phyloP scores from a whole-genome alignment of 1,284 basidiomycete species.

The Kwoniella shivajii region DNA sequence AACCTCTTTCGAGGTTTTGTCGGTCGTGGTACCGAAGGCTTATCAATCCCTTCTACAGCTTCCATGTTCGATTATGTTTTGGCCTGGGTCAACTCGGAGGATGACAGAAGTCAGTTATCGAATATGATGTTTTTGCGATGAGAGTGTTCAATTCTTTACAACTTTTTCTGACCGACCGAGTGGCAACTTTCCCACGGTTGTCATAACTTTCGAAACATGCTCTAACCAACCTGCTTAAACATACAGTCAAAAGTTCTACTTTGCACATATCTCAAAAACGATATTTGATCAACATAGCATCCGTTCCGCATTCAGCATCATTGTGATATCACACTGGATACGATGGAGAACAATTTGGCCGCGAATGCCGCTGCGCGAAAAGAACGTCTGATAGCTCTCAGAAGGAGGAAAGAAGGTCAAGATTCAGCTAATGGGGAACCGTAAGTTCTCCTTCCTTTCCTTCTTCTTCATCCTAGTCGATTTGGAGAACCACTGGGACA shows the following conservation, averaged over 20 bases:
- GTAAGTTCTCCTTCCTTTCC: conserved; percentile 24
- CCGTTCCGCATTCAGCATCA: too few species aligned
- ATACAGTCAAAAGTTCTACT: too few species aligned
- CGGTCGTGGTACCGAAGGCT: conserved; percentile 24
- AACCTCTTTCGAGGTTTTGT: conserved; percentile 48
- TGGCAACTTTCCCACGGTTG: conserved; percentile 40
- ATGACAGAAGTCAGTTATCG: neutral
- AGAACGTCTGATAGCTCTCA: conserved; percentile 76
- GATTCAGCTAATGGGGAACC: conserved; percentile 27
- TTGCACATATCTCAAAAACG: too few species aligned
- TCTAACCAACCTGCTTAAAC: too few species aligned
- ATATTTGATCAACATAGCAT: too few species aligned
- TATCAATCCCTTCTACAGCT: conserved; percentile 35
- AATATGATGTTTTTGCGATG: neutral
- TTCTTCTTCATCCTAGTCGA: too few species aligned
- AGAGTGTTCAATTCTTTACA: neutral
- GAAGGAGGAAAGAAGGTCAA: conserved; percentile 70
- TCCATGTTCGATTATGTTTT: conserved; percentile 1
- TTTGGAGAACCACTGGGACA: too few species aligned
- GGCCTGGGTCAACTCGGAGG: neutral
- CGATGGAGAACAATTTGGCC: conserved; percentile 71
- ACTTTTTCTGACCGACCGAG: conserved; percentile 7
- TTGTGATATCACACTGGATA: too few species aligned
- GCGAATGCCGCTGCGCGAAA: conserved; percentile 84
- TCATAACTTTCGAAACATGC: too few species aligned